Evolutionary conservation across 495 filamentous ascomycete genomes (phyloP).

Genomic region (Lichenothelia convexa): DNA sequence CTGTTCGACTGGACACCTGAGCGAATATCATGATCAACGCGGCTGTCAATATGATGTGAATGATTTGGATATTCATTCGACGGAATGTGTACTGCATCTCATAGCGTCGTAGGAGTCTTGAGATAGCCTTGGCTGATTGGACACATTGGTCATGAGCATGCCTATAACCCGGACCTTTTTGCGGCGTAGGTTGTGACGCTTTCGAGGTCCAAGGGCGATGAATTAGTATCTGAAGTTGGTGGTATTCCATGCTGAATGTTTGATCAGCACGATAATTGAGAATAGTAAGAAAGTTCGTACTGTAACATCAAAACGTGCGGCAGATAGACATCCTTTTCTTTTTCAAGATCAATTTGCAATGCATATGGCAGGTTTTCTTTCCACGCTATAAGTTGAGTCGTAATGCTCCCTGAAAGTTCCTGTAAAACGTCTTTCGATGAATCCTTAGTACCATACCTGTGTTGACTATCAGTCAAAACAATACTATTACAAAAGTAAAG

Average conservation of each 20-base stretch:
- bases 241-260: conserved; percentile 2
- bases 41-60: not conserved
- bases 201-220: conserved; percentile 2
- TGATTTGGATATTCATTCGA: not conserved
- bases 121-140: not conserved
- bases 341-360: conserved; percentile 25
- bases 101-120: not conserved
- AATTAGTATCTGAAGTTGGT: conserved; percentile 1
- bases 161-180: not conserved
- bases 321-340: conserved; percentile 28
- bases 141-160: not conserved
- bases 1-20: no score
- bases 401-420: conserved; percentile 25
- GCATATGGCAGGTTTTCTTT: conserved; percentile 27
- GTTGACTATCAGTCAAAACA: conserved; percentile 14
- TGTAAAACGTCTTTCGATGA: conserved; percentile 25
- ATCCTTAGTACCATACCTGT: conserved; percentile 11
- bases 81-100: not conserved
- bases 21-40: conserved; percentile 3
- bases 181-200: not conserved
- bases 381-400: conserved; percentile 29
- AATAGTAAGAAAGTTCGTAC: no score
- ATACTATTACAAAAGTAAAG: conserved; percentile 31
- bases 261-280: not conserved
- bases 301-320: conserved; percentile 32